Evolutionary conservation across 352 stramenopile genomes (phyloP), one percentile per base, ranked within the genome.

Genomic region (Salisapilia sapeloensis): DNA sequence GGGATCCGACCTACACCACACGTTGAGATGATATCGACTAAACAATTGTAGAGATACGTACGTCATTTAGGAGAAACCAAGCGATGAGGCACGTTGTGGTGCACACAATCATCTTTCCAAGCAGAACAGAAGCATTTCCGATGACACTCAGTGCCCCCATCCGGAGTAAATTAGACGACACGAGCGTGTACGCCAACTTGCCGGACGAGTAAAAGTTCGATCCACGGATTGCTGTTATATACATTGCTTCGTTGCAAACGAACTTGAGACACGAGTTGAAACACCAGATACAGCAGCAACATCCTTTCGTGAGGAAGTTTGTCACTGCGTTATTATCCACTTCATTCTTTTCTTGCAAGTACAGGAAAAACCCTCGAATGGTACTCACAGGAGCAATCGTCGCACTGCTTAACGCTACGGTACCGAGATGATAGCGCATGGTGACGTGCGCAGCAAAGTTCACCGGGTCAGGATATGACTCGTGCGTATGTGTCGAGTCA

Each of bases 261-360:
- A 78, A 85, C 43, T 80, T 79, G 26, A 87, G 53, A 35, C 71
- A 87, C 20, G 56, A 56, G 35, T 83, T 81, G 50, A 87, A 87
- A 46, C 67, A 80, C 62, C 62, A 82, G 23, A 79, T 84, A 32
- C 67, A 87, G 49, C 72, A 84, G 67, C 72, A 87, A 40, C 63
- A 83, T 31, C 51, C 64, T 11, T 66, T 77, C 19, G 56, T 65
- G 11, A 71, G 50, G 5, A 65, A 35, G 15, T 61, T 49, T 6
- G 64, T 77, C 18, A 83, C 35, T 5, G 51, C 26, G 35, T 77
- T 84, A 29, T 60, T 62, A 29, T 80, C 61, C 22, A 66, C 67
- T 28, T 87, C 72, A 29, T 80, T 81, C 52, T 84, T 76, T 50
- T 76, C 63, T 51, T 84, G 67, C 20, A 87, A 44, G 50, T 87